Base-by-base conservation (phyloP, 805 yeast genomes). In the Kodamaea fukazawae region DNA sequence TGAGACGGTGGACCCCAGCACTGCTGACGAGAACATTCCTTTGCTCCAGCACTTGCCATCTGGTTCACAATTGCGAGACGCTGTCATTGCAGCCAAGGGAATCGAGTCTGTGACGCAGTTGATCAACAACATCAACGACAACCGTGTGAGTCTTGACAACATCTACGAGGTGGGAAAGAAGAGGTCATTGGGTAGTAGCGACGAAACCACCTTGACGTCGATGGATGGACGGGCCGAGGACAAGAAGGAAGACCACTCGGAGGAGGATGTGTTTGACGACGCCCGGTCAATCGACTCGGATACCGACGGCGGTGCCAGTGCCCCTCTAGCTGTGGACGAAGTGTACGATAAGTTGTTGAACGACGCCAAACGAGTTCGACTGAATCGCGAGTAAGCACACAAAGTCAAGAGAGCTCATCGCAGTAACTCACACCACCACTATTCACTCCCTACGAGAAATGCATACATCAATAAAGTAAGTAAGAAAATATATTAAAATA, bases 31-130 rank as follows among this genome's bases (percentile, higher is more conserved):
- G 13, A 53, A 52, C 9, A 41, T 58, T 4, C 70, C 71, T 4
- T 49, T 58, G 4, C 54, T 69, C 23, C 58, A 65, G 37, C 65
- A 60, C 4, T 61, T 77, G 38, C 83, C 83, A 1, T 71, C 80
- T 0, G 82, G 82, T 1, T 59, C 74, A 1, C 77, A 76, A 47
- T 62, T 77, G 17, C 53, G 82, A 32, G 79, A 76, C 45, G 79
- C 81, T 0, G 82, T 85, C 18, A 80, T 84, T 39, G 77, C 78
- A 42, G 88, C 89, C 3, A 83, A 83, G 51, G 91, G 91, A 47
- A 79, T 83, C 39, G 81, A 81, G 44, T 75, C 83, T 17, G 83
- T 83, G 7, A 71, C 73, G 14, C 86, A 83, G 41, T 69, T 84
- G 49, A 83, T 84, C 48, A 75, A 72, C 34, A 82, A 78, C 48